Evolutionary conservation across 2,329 filamentous ascomycete species (phyloP), one percentile per base, ranked within the genome.

Genomic region (Colletotrichum chrysophilum): DNA sequence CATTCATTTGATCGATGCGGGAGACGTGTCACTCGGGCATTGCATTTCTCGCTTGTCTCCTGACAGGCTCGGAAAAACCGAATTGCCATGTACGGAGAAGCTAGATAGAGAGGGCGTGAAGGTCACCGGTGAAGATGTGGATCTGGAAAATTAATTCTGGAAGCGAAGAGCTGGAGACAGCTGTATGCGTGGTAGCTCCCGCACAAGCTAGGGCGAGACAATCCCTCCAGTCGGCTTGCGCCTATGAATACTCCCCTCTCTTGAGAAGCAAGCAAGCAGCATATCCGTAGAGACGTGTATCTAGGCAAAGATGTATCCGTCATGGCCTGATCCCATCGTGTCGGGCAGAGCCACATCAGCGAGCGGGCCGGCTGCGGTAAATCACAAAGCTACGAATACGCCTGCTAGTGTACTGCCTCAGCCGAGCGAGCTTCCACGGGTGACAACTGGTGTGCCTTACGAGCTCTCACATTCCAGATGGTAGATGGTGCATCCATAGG

Each of bases 101-200:
- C n/a, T 14, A 52, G 21, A 21, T 55, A 16, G 16, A 52, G 26
- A 7, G 36, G 38, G 18, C 70, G n/a, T 60, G n/a, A 43, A 43
- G 62, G 52, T 32, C 60, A 65, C 66, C 71, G 67, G 72, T 66
- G 28, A 74, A 43, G 36, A 66, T 71, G 67, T 74, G 72, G 72
- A 71, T 36, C 72, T 26, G 26, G 21, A 30, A 34, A 58, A 58
- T 14, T 18, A 56, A 61, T 38, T 61, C 61, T 48, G 14, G 32
- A 64, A 38, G 60, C 60, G 60, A 38, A 26, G 26, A 34, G 30
- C 16, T 62, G n/a, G 26, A 34, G 18, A 32, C 24, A 62, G 28
- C 58, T 58, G 28, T 30, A 30, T 38, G 7, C 26, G 32, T n/a
- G 14, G n/a, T 32, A 64, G 60, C 60, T 64, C 30, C n/a, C 9